phyloP scores from a whole-genome alignment of 83 land plant genomes.

The Larix sibirica region DNA sequence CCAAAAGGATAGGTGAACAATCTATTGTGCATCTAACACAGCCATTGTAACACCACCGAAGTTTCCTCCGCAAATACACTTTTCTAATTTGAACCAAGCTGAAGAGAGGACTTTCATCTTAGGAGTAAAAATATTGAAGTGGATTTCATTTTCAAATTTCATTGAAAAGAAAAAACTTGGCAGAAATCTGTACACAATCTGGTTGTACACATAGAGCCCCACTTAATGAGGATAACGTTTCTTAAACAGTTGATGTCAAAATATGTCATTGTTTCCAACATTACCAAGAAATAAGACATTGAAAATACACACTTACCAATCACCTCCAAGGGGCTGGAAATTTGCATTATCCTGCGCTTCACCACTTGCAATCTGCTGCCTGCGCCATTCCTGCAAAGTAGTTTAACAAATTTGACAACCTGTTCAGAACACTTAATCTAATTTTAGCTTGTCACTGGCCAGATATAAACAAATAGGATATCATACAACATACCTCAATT shows the following conservation, averaged over 20 bases:
- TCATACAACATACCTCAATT: constrained; percentile 65
- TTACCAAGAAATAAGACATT: background rate
- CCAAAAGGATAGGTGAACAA: too few relatives aligned
- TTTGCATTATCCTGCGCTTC: constrained; percentile 95
- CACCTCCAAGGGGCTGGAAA: constrained; percentile 93
- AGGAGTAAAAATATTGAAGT: too few relatives aligned
- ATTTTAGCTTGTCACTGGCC: background rate
- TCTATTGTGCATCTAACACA: too few relatives aligned
- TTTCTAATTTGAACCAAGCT: too few relatives aligned
- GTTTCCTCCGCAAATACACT: too few relatives aligned
- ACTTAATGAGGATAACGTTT: too few relatives aligned
- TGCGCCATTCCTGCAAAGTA: constrained; percentile 81
- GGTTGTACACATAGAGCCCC: too few relatives aligned
- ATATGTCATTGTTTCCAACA: background rate
- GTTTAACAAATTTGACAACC: background rate
- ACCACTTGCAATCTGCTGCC: constrained; percentile 87
- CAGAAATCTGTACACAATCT: background rate
- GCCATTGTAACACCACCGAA: too few relatives aligned
- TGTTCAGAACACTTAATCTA: background rate
- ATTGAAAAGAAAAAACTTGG: too few relatives aligned
- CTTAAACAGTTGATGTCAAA: background rate
- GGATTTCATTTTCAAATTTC: too few relatives aligned
- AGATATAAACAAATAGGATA: constrained; percentile 8
- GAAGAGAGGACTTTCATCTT: too few relatives aligned
- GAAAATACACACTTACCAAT: constrained; percentile 60